Evolutionary conservation across 2,329 filamentous ascomycete genomes (phyloP).

Genomic region (Decorospora gaudefroyi): DNA sequence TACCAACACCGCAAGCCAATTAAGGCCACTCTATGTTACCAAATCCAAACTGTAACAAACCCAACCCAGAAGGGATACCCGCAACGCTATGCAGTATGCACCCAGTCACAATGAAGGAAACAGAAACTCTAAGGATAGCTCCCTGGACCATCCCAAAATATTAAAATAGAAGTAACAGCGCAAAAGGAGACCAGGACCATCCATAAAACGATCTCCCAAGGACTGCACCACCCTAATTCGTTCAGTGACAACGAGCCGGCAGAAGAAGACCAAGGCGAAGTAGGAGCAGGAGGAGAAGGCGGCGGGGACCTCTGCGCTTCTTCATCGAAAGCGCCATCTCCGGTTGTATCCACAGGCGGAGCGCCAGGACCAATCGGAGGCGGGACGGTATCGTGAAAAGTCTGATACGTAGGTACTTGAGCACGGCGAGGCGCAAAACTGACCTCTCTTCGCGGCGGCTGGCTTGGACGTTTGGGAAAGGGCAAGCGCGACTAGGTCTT

Average conservation of each 20-base stretch:
- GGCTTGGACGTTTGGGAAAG: neutral
- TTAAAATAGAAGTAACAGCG: slow-evolving; percentile 6
- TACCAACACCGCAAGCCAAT: slow-evolving; percentile 1
- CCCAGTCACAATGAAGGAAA: slow-evolving; percentile 2
- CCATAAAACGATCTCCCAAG: neutral
- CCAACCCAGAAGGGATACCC: slow-evolving; percentile 12
- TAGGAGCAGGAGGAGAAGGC: neutral
- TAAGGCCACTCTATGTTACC: slow-evolving; percentile 2
- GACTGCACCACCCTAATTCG: neutral
- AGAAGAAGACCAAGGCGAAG: neutral
- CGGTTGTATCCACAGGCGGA: neutral
- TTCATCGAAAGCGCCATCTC: slow-evolving; percentile 4
- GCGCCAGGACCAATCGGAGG: neutral
- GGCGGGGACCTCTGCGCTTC: slow-evolving; percentile 5
- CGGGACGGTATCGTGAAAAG: slow-evolving; percentile 4
- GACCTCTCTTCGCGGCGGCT: neutral
- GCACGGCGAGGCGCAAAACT: neutral
- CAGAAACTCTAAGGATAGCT: slow-evolving; percentile 9
- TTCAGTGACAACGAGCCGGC: neutral
- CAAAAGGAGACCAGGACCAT: slow-evolving; percentile 3
- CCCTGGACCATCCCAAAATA: slow-evolving; percentile 4
- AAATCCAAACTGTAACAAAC: slow-evolving; percentile 6
- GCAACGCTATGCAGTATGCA: slow-evolving; percentile 19
- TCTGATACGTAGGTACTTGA: slow-evolving; percentile 5
- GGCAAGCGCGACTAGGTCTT: slow-evolving; percentile 27